A percentile compares a stretch with the other conserved stretches of the same genome.
Evolutionary conservation across 2,329 filamentous ascomycete species (phyloP).

Genomic region (Pseudogymnoascus sp.): DNA sequence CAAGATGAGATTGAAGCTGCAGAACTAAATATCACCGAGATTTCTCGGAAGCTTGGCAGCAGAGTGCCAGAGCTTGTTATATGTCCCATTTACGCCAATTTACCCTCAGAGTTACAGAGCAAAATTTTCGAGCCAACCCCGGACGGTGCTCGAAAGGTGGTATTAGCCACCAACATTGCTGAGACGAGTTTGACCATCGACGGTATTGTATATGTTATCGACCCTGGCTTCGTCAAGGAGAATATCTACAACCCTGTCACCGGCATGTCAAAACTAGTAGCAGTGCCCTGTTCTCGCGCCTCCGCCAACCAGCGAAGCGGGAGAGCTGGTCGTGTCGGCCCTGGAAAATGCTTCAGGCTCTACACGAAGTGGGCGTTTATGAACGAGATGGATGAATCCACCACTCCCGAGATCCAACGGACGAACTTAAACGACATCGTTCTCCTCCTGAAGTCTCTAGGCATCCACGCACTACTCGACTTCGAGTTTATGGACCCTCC

Average conservation of each 20-base stretch:
- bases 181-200: conserved; percentile 95
- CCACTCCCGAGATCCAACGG: conserved; percentile 86
- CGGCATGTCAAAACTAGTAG: conserved; percentile 85
- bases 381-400: conserved; percentile 89
- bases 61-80: conserved; percentile 82
- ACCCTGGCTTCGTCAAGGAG: conserved; percentile 91
- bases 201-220: conserved; percentile 92
- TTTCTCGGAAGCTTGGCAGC: conserved; percentile 74
- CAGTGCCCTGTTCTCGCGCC: conserved; percentile 83
- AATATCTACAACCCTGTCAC: conserved; percentile 87
- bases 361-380: conserved; percentile 93
- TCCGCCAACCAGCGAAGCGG: conserved; percentile 90
- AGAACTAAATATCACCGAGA: conserved; percentile 76
- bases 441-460: conserved; percentile 77
- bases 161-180: conserved; percentile 92
- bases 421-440: conserved; percentile 81
- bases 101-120: conserved; percentile 81
- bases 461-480: conserved; percentile 83
- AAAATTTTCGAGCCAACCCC: conserved; percentile 95
- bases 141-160: conserved; percentile 75
- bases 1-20: conserved; percentile 94
- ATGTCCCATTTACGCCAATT: conserved; percentile 87
- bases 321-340: conserved; percentile 82
- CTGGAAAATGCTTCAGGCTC: conserved; percentile 85
- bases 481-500: conserved; percentile 97